Evolutionary conservation across 495 filamentous ascomycete species (phyloP).

Genomic region (Tuber microsphaerosporum): DNA sequence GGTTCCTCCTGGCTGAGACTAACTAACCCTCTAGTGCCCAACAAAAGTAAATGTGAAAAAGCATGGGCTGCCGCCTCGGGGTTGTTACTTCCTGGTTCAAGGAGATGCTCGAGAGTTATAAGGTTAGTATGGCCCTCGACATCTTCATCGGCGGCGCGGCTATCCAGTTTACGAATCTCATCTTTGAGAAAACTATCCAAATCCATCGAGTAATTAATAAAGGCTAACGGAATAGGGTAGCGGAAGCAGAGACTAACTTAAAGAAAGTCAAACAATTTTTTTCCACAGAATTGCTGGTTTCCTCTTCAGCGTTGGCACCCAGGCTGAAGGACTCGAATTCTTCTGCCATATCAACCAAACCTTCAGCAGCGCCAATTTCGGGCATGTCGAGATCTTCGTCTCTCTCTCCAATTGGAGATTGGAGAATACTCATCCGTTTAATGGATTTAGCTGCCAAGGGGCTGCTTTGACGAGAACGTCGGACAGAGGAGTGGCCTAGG

Average conservation of each 20-base stretch:
- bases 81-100: slow-evolving; percentile 50
- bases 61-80: slow-evolving; percentile 58
- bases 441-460: neutral
- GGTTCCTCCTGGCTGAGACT: slow-evolving; percentile 47
- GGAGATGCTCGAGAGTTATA: slow-evolving; percentile 52
- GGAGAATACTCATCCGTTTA: slow-evolving; percentile 24
- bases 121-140: slow-evolving; percentile 30
- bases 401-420: slow-evolving; percentile 30
- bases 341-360: neutral
- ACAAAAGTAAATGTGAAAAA: slow-evolving; percentile 57
- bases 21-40: slow-evolving; percentile 56
- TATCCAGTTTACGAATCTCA: slow-evolving; percentile 37
- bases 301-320: slow-evolving; percentile 46
- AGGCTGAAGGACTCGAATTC: slow-evolving; percentile 6
- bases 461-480: neutral
- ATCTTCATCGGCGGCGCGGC: slow-evolving; percentile 28
- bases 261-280: slow-evolving; percentile 57
- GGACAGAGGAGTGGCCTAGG: neutral
- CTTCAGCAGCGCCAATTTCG: slow-evolving; percentile 14
- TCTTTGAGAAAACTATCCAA: slow-evolving; percentile 33
- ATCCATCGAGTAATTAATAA: slow-evolving; percentile 4
- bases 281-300: slow-evolving; percentile 49
- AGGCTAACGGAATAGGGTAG: neutral
- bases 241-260: slow-evolving; percentile 46
- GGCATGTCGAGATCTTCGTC: slow-evolving; percentile 17